Conservation (phyloP, 352 stramenopile species). For the Pseudoperonospora humuli region DNA sequence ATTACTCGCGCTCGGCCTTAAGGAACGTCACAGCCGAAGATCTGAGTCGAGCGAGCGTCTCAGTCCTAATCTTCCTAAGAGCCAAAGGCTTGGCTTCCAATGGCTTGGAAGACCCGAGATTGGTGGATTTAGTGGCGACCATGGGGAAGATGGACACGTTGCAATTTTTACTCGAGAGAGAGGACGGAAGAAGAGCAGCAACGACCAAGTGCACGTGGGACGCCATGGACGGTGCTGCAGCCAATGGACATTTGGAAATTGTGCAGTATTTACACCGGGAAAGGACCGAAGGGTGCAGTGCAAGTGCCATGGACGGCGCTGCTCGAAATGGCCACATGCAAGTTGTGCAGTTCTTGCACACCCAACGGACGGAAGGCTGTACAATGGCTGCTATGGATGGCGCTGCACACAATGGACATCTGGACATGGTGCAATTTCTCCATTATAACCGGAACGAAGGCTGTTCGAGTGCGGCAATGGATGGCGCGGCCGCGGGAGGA, state of each 20-base stretch:
- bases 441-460: constrained; percentile 16
- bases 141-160: constrained; percentile 19
- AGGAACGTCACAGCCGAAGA: constrained; percentile 19
- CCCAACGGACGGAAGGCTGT: constrained; percentile 30
- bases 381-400: constrained; percentile 19
- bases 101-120: constrained; percentile 18
- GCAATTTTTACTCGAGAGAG: constrained; percentile 12
- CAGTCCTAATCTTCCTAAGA: constrained; percentile 13
- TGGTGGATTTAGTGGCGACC: constrained; percentile 20
- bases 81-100: constrained; percentile 4
- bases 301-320: constrained; percentile 32
- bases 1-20: constrained; percentile 9
- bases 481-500: constrained; percentile 21
- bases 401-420: constrained; percentile 8
- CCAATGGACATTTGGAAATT: constrained; percentile 30
- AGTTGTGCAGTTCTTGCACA: constrained; percentile 27
- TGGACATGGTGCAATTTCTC: constrained; percentile 13
- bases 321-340: constrained; percentile 28
- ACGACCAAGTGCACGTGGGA: constrained; percentile 6
- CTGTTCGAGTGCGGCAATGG: constrained; percentile 29
- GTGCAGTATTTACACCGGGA: constrained; percentile 25
- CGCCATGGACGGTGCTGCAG: constrained; percentile 31
- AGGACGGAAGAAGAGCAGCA: not conserved
- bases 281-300: constrained; percentile 24
- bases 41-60: constrained; percentile 20